Percentiles rank a stretch among this genome's conserved stretches.
phyloP scores from a whole-genome alignment of 257 asterid genomes.

The Plantago major region DNA sequence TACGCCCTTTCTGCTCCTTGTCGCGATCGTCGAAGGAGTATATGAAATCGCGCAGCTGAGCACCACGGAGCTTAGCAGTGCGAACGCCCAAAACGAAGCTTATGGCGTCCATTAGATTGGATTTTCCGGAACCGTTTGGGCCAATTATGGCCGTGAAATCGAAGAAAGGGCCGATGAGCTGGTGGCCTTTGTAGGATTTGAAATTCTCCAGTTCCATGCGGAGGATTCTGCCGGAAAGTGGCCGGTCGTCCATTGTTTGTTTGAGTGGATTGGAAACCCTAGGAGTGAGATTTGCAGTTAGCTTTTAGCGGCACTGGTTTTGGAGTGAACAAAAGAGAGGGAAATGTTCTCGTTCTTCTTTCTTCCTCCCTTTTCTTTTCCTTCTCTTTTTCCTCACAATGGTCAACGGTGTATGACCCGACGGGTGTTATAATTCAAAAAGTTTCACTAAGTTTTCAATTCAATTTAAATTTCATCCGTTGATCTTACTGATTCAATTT shows the following conservation, averaged over 20 bases:
- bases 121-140: conserved; percentile 97
- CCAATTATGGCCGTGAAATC: conserved; percentile 95
- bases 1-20: conserved; percentile 75
- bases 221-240: conserved; percentile 65
- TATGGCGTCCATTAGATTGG: conserved; percentile 96
- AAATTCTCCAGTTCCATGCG: conserved; percentile 87
- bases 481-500: too few relatives aligned
- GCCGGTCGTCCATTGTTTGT: conserved; percentile 43
- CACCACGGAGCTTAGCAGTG: conserved; percentile 93
- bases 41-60: conserved; percentile 75
- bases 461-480: too few relatives aligned
- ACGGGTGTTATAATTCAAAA: too few relatives aligned
- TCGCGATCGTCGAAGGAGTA: conserved; percentile 87
- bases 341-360: not conserved
- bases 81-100: conserved; percentile 99
- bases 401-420: too few relatives aligned
- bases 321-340: conserved; percentile 1
- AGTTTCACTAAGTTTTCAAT: too few relatives aligned
- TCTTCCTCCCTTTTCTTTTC: too few relatives aligned
- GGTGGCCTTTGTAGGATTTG: conserved; percentile 91
- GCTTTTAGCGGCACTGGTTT: not conserved
- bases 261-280: conserved; percentile 27
- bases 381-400: too few relatives aligned
- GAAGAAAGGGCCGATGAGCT: conserved; percentile 81
- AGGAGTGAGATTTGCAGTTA: not conserved